Base-by-base conservation (phyloP, 2,329 filamentous ascomycete genomes). In the Aspergillus novofumigatus region DNA sequence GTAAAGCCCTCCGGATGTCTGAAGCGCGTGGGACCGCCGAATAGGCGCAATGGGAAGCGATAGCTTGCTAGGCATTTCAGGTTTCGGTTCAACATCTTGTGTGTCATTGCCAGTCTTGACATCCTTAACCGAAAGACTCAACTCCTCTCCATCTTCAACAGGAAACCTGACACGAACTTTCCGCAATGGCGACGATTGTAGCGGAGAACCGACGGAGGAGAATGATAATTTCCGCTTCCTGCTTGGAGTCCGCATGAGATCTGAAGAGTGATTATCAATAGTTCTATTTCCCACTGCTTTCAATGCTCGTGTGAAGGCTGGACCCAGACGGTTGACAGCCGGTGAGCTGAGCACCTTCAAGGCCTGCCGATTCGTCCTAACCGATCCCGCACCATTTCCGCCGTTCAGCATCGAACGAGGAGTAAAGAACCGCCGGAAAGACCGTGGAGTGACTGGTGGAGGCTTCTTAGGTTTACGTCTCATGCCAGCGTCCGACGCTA, bases 381-480 rank as follows among this genome's bases (percentile, higher is more conserved):
- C 71, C 17, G 65, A 65, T 38, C 66, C 68, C n/a, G 62, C 66
- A 64, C 67, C 68, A 57, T 68, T 72, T 53, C 63, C 67, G 44
- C 64, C 67, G 60, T 72, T 69, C 28, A 76, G 66, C 45, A 77
- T 65, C 53, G 75, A 77, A 28, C 77, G 72, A 38, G 79, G 79
- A n/a, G 78, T 80, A 59, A 81, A 81, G 62, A 81, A 81, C 38
- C 75, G 72, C 53, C 72, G 75, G 58, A 81, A 81, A n/a, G 78
- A 77, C 51, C 78, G 74, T n/a, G 79, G 79, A 11, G 79, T 81
- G 35, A 81, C 74, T 28, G 78, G 75, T 48, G 79, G 78, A 51
- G 74, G 75, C 59, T 77, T 79, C 66, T 72, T 73, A 53, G 67
- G 70, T 62, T 75, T 75, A 57, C 69, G 72, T 54, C 71, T 67